Conservation (phyloP, 257 asterid species). For the Solanum piurae region DNA sequence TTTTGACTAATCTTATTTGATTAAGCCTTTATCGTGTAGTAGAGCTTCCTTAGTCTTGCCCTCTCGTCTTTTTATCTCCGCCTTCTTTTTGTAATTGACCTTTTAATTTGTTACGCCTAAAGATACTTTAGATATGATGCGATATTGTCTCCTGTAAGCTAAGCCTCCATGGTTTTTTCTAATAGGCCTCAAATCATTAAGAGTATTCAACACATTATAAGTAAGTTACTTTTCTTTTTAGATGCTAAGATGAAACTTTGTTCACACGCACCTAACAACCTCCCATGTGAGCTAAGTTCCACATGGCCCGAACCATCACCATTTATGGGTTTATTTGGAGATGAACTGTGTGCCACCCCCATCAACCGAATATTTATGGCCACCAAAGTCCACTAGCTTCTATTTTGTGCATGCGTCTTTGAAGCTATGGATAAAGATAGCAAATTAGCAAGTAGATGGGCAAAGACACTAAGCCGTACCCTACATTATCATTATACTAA, state of each 20-base stretch:
- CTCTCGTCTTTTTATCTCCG: no score
- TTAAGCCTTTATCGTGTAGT: no score
- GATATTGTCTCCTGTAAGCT: fast-evolving
- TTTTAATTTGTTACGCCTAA: no score
- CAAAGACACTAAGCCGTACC: not conserved
- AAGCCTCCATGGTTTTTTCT: not conserved
- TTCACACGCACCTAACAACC: not conserved
- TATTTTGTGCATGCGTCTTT: not conserved
- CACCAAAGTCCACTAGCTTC: not conserved
- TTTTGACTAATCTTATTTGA: not conserved
- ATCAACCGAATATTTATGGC: not conserved
- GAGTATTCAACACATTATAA: no score
- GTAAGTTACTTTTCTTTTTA: no score
- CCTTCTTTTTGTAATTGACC: no score
- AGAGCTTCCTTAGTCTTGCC: no score
- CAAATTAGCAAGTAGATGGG: not conserved
- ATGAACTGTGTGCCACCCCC: not conserved
- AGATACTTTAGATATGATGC: no score
- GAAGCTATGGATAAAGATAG: not conserved
- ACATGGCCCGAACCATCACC: not conserved
- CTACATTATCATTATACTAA: not conserved
- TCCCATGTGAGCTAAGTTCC: not conserved
- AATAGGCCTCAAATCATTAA: no score
- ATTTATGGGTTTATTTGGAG: not conserved
- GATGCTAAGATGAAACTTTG: not conserved